Conservation (phyloP, 805 yeast genomes). For the Pachysolen tannophilus region DNA sequence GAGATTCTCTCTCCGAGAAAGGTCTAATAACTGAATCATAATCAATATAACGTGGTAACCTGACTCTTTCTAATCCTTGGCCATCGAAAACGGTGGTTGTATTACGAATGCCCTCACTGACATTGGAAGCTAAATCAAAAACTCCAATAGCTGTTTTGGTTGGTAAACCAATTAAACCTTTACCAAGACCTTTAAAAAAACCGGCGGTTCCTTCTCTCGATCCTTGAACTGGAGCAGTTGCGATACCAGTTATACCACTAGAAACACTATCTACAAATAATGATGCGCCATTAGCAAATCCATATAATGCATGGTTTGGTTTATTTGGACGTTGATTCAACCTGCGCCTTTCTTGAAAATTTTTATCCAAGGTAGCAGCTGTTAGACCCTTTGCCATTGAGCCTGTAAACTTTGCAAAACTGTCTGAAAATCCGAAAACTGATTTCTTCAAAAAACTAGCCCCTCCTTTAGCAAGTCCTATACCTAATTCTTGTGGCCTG, state of each 20-base stretch:
- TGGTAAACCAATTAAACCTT: slow-evolving; percentile 91
- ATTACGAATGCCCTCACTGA: slow-evolving; percentile 88
- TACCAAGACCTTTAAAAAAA: slow-evolving; percentile 88
- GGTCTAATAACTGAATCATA: slow-evolving; percentile 69
- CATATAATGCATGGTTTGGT: slow-evolving; percentile 80
- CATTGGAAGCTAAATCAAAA: slow-evolving; percentile 84
- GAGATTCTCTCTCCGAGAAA: slow-evolving; percentile 74
- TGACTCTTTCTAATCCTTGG: slow-evolving; percentile 66
- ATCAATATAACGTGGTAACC: slow-evolving; percentile 74
- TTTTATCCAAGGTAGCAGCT: slow-evolving; percentile 79
- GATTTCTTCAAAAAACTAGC: slow-evolving; percentile 89
- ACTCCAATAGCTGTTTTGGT: slow-evolving; percentile 95
- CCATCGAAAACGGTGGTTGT: slow-evolving; percentile 87
- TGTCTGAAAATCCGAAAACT: slow-evolving; percentile 90
- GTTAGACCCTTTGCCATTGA: slow-evolving; percentile 92
- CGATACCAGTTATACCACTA: slow-evolving; percentile 86
- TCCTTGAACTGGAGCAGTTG: slow-evolving; percentile 85
- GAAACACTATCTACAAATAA: slow-evolving; percentile 82
- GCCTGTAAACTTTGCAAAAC: slow-evolving; percentile 87
- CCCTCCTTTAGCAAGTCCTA: slow-evolving; percentile 94
- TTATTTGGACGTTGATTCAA: slow-evolving; percentile 66
- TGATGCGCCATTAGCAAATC: slow-evolving; percentile 78
- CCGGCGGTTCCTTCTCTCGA: slow-evolving; percentile 89
- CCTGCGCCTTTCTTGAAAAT: slow-evolving; percentile 75
- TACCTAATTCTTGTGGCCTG: slow-evolving; percentile 92